Evolutionary conservation across 345 rosid genomes (phyloP).

Genomic region (Linum lewisii): DNA sequence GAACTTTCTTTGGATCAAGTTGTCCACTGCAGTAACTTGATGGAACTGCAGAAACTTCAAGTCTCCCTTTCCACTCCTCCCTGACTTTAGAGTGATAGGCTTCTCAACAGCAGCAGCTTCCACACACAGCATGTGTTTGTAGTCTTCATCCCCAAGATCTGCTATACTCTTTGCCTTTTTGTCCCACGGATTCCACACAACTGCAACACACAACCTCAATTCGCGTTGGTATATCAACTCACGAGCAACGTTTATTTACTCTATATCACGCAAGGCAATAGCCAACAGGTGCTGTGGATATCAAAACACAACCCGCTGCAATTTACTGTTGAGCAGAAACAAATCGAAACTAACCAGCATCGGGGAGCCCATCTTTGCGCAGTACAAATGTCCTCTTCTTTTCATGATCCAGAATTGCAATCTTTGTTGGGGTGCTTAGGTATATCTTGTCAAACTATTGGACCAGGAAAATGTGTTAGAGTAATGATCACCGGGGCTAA

Average conservation of each 20-base stretch:
- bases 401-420: constrained; percentile 88
- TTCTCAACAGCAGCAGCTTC: constrained; percentile 83
- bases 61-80: constrained; percentile 93
- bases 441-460: constrained; percentile 1
- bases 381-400: constrained; percentile 89
- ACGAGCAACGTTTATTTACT: too few species aligned
- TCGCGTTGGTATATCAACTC: too few species aligned
- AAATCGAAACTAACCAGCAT: constrained; percentile 55
- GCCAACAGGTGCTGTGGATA: too few species aligned
- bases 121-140: constrained; percentile 84
- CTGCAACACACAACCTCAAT: constrained; percentile 12
- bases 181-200: constrained; percentile 99
- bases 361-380: constrained; percentile 94
- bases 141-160: constrained; percentile 91
- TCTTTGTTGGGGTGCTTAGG: constrained; percentile 34
- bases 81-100: constrained; percentile 77
- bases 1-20: constrained; percentile 83
- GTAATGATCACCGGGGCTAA: background rate
- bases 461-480: background rate
- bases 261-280: too few species aligned
- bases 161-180: constrained; percentile 76
- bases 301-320: too few species aligned
- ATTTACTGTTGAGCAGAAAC: too few species aligned
- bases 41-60: constrained; percentile 81
- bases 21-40: constrained; percentile 95